Evolutionary conservation across 371 early-diverging fungal species (phyloP).

Genomic region (Syncephalastrum contaminatum): DNA sequence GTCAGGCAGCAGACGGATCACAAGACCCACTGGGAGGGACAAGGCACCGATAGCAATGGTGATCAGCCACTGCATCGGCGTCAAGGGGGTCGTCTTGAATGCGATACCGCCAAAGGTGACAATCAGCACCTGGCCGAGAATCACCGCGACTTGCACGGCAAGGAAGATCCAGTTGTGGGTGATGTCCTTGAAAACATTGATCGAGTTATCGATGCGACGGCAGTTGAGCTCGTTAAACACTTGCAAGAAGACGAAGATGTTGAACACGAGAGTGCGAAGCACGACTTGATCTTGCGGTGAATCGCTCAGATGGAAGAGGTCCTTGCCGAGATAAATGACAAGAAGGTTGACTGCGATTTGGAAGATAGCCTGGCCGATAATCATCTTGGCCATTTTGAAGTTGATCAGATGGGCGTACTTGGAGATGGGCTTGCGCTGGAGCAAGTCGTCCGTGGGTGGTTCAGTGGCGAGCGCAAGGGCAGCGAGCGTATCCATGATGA

Average conservation of each 20-base stretch:
- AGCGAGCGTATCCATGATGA: constrained; percentile 97
- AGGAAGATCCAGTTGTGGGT: constrained; percentile 77
- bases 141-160: constrained; percentile 66
- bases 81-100: constrained; percentile 79
- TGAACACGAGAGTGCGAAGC: constrained; percentile 88
- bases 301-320: constrained; percentile 62
- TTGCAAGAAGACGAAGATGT: constrained; percentile 94
- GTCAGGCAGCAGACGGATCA: constrained; percentile 76
- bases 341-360: constrained; percentile 71
- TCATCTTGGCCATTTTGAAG: constrained; percentile 90
- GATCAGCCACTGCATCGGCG: constrained; percentile 77
- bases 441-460: constrained; percentile 86
- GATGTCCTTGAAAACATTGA: constrained; percentile 87
- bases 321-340: constrained; percentile 60
- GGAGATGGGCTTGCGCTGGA: constrained; percentile 79
- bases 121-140: constrained; percentile 78
- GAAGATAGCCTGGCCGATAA: constrained; percentile 84
- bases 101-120: constrained; percentile 88
- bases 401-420: constrained; percentile 83
- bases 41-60: constrained; percentile 72
- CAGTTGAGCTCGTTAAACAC: constrained; percentile 93
- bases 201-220: constrained; percentile 67
- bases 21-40: constrained; percentile 85
- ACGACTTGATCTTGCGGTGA: constrained; percentile 40
- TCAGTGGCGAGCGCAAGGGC: constrained; percentile 98